phyloP scores from a whole-genome alignment of 2,329 filamentous ascomycete genomes.

The Lasiodiplodia sp. region DNA sequence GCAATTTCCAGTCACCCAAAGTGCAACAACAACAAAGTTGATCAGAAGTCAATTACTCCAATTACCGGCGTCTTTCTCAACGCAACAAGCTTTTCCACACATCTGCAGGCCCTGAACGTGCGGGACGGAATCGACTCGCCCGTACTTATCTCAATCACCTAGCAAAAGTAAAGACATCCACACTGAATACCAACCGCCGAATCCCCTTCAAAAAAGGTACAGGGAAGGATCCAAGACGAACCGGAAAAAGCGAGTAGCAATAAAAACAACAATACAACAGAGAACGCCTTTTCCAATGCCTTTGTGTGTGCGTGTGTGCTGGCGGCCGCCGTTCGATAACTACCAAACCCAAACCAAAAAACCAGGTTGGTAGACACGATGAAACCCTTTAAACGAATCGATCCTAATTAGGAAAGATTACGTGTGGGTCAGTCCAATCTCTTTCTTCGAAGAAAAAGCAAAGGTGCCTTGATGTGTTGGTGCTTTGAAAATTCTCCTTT shows the following conservation, averaged over 20 bases:
- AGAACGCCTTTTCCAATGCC: constrained; percentile 19
- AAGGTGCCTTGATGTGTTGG: neutral
- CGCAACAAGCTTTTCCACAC: no score
- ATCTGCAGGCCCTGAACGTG: neutral
- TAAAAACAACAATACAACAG: neutral
- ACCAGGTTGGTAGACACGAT: neutral
- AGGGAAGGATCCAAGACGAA: constrained; percentile 19
- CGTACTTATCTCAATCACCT: neutral
- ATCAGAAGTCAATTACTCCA: no score
- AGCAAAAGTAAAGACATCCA: neutral
- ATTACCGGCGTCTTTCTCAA: no score
- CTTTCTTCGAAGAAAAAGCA: neutral
- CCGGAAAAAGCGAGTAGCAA: neutral
- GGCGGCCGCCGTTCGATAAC: neutral
- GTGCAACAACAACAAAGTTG: no score
- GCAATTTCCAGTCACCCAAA: no score
- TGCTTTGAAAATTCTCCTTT: constrained; percentile 4
- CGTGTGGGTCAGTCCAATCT: neutral
- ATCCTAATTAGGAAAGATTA: neutral
- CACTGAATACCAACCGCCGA: neutral
- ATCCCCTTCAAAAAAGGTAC: constrained; percentile 4
- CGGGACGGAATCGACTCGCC: neutral
- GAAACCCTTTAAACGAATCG: neutral
- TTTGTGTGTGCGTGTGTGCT: constrained; percentile 7
- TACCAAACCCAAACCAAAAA: neutral